Conservation (phyloP, 306 rosid genomes). For the Amphicarpaea edgeworthii region DNA sequence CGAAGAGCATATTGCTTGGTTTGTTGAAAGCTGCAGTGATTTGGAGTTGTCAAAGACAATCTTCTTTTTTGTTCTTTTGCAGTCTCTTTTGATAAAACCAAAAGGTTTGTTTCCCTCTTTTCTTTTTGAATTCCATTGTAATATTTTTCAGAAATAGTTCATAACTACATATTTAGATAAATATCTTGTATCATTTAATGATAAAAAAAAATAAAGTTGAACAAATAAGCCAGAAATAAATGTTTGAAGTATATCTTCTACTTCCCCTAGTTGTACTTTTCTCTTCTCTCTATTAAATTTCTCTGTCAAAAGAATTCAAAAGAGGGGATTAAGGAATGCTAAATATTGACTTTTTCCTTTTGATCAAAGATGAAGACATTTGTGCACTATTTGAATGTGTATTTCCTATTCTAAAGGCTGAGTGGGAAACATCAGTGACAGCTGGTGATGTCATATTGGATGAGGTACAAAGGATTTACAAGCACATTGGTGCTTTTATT, state of each 20-base stretch:
- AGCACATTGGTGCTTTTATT: constrained; percentile 5
- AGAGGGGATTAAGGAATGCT: constrained; percentile 23
- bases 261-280: constrained; percentile 24
- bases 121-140: constrained; percentile 18
- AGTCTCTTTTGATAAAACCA: constrained; percentile 55
- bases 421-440: constrained; percentile 70
- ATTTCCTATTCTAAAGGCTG: constrained; percentile 71
- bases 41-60: constrained; percentile 69
- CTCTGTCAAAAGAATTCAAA: neutral
- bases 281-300: constrained; percentile 21
- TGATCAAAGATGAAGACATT: constrained; percentile 54
- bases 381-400: constrained; percentile 57
- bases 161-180: neutral
- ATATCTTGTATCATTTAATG: neutral
- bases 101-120: constrained; percentile 53
- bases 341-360: constrained; percentile 34
- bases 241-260: constrained; percentile 9
- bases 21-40: constrained; percentile 61
- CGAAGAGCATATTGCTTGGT: constrained; percentile 64
- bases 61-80: constrained; percentile 71
- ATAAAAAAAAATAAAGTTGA: neutral
- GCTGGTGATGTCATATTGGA: constrained; percentile 53
- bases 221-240: constrained; percentile 14
- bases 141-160: constrained; percentile 10
- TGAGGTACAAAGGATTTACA: constrained; percentile 60